Conservation (phyloP, 2,329 filamentous ascomycete species). For the Aspergillus floridensis region DNA sequence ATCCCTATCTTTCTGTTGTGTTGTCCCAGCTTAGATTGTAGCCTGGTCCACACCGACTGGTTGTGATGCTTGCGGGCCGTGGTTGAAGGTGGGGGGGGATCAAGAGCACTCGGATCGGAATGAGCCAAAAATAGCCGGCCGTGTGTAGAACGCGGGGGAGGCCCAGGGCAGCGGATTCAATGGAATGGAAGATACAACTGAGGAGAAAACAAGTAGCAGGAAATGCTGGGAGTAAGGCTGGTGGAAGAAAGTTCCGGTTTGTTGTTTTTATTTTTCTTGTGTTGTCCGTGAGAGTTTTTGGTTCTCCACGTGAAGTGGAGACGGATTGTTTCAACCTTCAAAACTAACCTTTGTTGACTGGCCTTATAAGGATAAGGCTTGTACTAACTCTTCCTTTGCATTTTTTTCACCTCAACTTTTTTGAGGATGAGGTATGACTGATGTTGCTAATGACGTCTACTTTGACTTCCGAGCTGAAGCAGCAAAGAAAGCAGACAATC, state of each 20-base stretch:
- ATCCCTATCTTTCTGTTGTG: conserved; percentile 1
- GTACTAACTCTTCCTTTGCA: not conserved
- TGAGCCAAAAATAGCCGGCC: not conserved
- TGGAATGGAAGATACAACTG: not conserved
- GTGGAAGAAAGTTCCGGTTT: not conserved
- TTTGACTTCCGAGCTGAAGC: not conserved
- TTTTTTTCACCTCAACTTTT: not conserved
- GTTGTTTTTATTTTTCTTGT: not conserved
- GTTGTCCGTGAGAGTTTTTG: not conserved
- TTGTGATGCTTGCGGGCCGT: not conserved
- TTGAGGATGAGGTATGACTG: not conserved
- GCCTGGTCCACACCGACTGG: not conserved
- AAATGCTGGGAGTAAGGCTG: not conserved
- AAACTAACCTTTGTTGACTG: not conserved
- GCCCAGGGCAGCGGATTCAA: not conserved
- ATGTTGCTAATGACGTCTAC: not conserved
- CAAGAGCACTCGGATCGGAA: not conserved
- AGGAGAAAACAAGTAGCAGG: not conserved
- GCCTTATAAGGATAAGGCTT: not conserved
- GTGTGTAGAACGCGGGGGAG: not conserved
- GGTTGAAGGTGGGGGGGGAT: not conserved
- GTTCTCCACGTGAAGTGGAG: not conserved
- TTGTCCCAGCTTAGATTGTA: not conserved
- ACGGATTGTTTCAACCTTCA: not conserved
- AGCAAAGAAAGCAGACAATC: not conserved